Evolutionary conservation across 129 eudicot genomes (phyloP).

Genomic region (Pseudognaphalium luteoalbum): DNA sequence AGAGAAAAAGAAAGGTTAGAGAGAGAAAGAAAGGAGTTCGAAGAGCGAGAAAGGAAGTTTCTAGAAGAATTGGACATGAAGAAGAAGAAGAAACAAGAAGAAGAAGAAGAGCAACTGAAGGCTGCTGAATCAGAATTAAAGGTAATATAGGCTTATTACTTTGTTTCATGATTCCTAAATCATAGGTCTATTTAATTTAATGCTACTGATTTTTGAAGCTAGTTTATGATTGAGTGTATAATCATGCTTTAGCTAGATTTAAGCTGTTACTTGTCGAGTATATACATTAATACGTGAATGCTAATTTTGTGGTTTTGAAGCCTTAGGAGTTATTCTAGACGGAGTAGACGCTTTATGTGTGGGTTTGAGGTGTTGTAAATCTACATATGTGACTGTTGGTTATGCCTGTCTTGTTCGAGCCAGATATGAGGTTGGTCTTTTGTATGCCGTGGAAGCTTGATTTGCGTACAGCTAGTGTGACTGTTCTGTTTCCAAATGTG

Average conservation of each 20-base stretch:
- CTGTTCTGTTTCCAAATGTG: background rate
- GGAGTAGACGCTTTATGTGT: background rate
- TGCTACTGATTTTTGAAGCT: background rate
- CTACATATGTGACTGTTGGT: slow-evolving; percentile 8
- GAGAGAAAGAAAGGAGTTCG: slow-evolving; percentile 68
- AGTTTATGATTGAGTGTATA: background rate
- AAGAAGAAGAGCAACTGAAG: slow-evolving; percentile 40
- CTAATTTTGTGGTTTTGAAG: background rate
- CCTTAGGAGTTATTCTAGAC: slow-evolving; percentile 2
- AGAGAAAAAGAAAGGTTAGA: slow-evolving; percentile 62
- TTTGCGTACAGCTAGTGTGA: slow-evolving; percentile 18
- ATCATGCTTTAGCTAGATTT: background rate
- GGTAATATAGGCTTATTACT: slow-evolving; percentile 35
- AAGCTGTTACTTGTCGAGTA: background rate
- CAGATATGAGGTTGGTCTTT: slow-evolving; percentile 10
- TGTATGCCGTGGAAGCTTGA: slow-evolving; percentile 13
- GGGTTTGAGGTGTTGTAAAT: background rate
- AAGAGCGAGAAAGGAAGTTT: slow-evolving; percentile 79
- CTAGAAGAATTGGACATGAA: slow-evolving; percentile 51
- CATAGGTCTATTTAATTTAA: too few relatives aligned
- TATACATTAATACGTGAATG: slow-evolving; percentile 9
- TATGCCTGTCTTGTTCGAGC: background rate
- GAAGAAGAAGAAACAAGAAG: slow-evolving; percentile 46
- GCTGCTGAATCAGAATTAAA: slow-evolving; percentile 38
- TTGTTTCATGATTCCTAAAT: too few relatives aligned